Base-by-base conservation (phyloP, 225 moss, liverwort and hornwort genomes). In the Rhytidiadelphus loreus region DNA sequence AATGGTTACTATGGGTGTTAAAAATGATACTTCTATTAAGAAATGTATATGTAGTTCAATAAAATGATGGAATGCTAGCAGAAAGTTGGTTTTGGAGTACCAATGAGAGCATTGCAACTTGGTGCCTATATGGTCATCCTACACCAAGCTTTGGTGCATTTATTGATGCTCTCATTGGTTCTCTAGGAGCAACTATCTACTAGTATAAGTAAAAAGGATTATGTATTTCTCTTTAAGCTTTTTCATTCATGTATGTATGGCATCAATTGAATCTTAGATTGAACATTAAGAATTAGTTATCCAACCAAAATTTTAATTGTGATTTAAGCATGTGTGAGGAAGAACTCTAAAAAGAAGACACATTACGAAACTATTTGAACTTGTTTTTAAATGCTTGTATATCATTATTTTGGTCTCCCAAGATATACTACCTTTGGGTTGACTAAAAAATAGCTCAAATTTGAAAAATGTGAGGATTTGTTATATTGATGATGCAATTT, bases 81-180 rank as follows among this genome's bases (percentile, higher is more conserved):
- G 16, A 28, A 16, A 44, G 10, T 0, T 44, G 0, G 1, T 28
- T 6, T 43, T 71, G 5, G 9, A 52, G 3, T 52, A 52, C 14
- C 3, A 52, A 4, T 14, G 4, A 52, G 14, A 71, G 9, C 2
- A 28, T 6, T 3, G 9, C 9, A 71, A 9, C 26, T 28, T 2
- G 9, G 16, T 71, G 5, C 9, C 5, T 1, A 1, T 26, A n/a
- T 0, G 0, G 5, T 16, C 5, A 6, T 25, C 3, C 11, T 20
- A 6, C 1, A 6, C 20, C 18, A 65, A 65, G 2, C 11, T 65
- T 6, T 20, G 0, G 4, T 37, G 2, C 16, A 43, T 68, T 68
- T 4, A 21, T 2, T n/a, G 1, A 1, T 69, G 13, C 13, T 39
- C 2, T 70, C 8, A 39, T 2, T 25, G 2, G 41, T 41, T 7